Evolutionary conservation across 2,329 filamentous ascomycete species (phyloP).

Genomic region (Gremmenia infestans): DNA sequence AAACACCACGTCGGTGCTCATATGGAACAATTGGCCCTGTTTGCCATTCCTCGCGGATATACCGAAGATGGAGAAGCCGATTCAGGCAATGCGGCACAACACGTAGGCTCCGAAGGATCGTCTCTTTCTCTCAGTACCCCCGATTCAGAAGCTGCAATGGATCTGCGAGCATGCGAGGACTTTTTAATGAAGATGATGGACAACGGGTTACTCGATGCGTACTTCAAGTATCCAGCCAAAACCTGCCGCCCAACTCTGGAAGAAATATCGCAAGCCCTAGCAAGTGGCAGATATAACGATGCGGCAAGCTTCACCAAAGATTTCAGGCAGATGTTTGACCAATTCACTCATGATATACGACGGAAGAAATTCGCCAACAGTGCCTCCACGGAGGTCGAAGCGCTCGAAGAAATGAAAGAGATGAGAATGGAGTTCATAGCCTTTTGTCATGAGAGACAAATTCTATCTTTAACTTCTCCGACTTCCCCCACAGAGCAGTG

Average conservation of each 20-base stretch:
- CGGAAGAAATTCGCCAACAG: neutral
- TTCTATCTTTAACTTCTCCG: neutral
- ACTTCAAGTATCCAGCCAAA: neutral
- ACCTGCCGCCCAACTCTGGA: neutral
- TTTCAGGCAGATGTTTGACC: neutral
- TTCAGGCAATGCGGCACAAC: conserved; percentile 1
- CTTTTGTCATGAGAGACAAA: neutral
- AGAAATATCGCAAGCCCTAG: neutral
- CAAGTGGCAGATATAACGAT: neutral
- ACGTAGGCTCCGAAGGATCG: neutral
- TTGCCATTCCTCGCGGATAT: conserved; percentile 15
- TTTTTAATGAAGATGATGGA: neutral
- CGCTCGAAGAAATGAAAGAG: neutral
- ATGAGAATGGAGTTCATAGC: neutral
- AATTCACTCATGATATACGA: neutral
- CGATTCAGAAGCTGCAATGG: neutral
- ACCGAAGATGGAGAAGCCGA: conserved; percentile 10
- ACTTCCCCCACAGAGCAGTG: neutral
- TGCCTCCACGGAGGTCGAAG: neutral
- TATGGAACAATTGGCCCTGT: conserved; percentile 24
- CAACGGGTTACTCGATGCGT: neutral
- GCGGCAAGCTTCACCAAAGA: neutral
- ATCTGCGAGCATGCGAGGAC: neutral
- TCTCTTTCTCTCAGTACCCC: neutral
- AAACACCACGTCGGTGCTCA: conserved; percentile 20